Conservation (phyloP, 176 grass and related monocot genomes). For the Melocanna baccifera region DNA sequence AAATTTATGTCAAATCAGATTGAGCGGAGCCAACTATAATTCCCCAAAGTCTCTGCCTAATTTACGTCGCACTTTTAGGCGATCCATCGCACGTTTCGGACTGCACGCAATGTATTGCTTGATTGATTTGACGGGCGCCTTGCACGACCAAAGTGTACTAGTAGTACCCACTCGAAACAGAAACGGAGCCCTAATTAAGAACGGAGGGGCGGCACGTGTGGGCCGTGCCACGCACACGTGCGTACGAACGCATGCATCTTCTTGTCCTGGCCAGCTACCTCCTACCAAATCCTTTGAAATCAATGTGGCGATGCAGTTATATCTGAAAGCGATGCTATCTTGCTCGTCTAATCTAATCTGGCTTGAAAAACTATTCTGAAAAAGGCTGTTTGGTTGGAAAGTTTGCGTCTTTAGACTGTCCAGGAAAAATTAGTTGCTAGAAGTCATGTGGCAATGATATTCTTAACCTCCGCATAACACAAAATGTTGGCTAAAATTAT, state of each 20-base stretch:
- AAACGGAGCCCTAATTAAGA: background rate
- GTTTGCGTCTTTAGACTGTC: background rate
- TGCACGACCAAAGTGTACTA: background rate
- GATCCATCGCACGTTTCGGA: background rate
- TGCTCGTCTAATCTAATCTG: background rate
- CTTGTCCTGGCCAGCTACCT: constrained; percentile 31
- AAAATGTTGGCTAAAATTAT: background rate
- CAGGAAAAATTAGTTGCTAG: background rate
- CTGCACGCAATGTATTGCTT: background rate
- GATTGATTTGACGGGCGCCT: background rate
- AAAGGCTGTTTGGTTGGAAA: constrained; percentile 8
- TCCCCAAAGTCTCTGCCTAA: constrained; percentile 35
- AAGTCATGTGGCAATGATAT: background rate
- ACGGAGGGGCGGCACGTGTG: background rate
- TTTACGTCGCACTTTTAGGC: background rate
- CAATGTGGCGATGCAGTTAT: background rate
- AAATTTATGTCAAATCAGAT: no score
- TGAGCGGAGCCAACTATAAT: no score
- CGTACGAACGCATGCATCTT: background rate
- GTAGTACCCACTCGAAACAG: background rate
- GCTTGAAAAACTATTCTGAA: background rate
- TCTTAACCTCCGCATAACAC: background rate
- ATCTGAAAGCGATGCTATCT: constrained; percentile 23
- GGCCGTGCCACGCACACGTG: constrained; percentile 20
- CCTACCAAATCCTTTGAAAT: constrained; percentile 45